A percentile compares a stretch with the other conserved stretches of the same genome.
These are phyloP conservation scores for Microbotryum violaceum DNA, from an alignment of 1,284 basidiomycete genomes.

Conservation along the genomic window DNA sequence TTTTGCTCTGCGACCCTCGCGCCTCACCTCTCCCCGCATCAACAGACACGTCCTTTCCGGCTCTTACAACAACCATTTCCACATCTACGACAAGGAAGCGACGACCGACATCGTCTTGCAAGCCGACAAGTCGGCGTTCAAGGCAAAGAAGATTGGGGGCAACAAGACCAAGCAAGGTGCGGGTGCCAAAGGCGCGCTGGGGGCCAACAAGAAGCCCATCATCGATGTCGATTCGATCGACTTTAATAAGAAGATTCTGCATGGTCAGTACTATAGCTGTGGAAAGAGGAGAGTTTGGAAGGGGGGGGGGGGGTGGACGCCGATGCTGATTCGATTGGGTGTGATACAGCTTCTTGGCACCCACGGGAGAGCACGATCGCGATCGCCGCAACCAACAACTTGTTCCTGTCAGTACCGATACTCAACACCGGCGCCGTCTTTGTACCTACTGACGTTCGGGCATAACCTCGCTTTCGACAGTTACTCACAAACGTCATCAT, in stretches of 20 bases:
- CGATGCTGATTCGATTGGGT: slow-evolving; percentile 39
- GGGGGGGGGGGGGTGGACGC: too few species aligned
- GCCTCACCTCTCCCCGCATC: slow-evolving; percentile 6
- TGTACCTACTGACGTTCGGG: too few species aligned
- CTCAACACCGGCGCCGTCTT: too few species aligned
- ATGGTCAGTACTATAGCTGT: slow-evolving; percentile 35
- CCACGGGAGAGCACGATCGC: slow-evolving; percentile 89
- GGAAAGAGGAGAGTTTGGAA: neutral
- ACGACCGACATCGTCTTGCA: slow-evolving; percentile 87
- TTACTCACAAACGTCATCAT: too few species aligned
- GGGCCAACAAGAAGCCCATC: slow-evolving; percentile 52
- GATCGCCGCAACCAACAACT: slow-evolving; percentile 45
- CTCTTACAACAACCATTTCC: slow-evolving; percentile 99
- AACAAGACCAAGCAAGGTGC: slow-evolving; percentile 50
- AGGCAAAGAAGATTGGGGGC: slow-evolving; percentile 87
- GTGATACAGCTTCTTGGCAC: slow-evolving; percentile 68
- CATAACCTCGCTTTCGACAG: too few species aligned
- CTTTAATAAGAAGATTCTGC: slow-evolving; percentile 96
- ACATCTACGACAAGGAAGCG: slow-evolving; percentile 92
- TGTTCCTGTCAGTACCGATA: slow-evolving; percentile 38
- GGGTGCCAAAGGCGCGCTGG: slow-evolving; percentile 45
- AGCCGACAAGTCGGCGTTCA: slow-evolving; percentile 99
- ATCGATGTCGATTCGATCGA: slow-evolving; percentile 87
- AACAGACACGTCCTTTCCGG: slow-evolving; percentile 85
- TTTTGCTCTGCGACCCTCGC: slow-evolving; percentile 8